Conservation (phyloP, 2,329 filamentous ascomycete species). For the Rhexocercosporidium sp. region DNA sequence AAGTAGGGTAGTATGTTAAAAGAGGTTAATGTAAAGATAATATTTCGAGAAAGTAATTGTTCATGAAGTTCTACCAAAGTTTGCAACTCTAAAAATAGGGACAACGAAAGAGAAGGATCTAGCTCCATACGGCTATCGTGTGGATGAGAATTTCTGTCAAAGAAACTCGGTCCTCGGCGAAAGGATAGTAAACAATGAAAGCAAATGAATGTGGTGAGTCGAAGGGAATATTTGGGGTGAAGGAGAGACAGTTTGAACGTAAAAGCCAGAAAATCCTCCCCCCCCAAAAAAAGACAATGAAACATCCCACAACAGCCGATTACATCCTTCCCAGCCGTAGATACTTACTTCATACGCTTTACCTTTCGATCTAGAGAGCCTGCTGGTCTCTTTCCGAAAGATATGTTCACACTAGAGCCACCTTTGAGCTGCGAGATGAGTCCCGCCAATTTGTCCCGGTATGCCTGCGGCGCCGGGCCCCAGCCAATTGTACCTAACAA, state of each 20-base stretch:
- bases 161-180: not conserved
- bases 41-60: not conserved
- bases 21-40: not conserved
- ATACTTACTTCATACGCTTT: conserved; percentile 39
- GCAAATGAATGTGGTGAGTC: conserved; percentile 1
- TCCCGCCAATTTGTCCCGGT: conserved; percentile 28
- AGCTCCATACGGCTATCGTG: not conserved
- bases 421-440: conserved; percentile 34
- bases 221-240: not conserved
- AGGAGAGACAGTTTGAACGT: conserved; percentile 1
- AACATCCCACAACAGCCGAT: not conserved
- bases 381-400: conserved; percentile 34
- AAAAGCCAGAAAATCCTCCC: conserved; percentile 6
- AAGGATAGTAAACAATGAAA: not conserved
- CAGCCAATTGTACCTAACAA: conserved; percentile 27
- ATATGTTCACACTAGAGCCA: conserved; percentile 5
- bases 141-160: conserved; percentile 19
- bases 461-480: conserved; percentile 31
- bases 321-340: conserved; percentile 9
- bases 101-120: conserved; percentile 7
- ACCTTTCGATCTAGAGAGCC: conserved; percentile 32
- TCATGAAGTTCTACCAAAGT: not conserved
- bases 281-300: not conserved
- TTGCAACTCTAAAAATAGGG: not conserved
- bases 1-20: not conserved